Conservation (phyloP, 192 early-diverging fungal genomes). For the Coemansia asiatica region DNA sequence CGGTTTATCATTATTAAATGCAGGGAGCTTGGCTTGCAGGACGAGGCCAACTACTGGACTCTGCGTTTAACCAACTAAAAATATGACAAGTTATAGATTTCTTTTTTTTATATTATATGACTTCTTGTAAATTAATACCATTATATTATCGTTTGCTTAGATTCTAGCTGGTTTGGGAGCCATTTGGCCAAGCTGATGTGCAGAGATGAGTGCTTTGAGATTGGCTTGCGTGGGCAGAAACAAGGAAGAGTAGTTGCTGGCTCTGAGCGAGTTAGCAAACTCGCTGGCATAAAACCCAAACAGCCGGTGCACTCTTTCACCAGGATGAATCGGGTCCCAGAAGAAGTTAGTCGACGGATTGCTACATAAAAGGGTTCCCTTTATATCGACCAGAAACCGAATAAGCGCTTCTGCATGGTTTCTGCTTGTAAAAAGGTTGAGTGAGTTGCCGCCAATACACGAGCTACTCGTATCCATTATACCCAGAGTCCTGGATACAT, state of each 20-base stretch:
- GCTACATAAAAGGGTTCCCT: conserved; percentile 6
- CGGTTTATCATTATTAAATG: background rate
- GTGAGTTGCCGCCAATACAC: conserved; percentile 15
- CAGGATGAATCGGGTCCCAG: conserved; percentile 35
- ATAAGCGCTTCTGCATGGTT: background rate
- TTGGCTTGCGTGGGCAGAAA: background rate
- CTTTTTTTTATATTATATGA: background rate
- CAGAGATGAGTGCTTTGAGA: background rate
- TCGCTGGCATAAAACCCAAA: conserved; percentile 32
- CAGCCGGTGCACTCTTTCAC: conserved; percentile 24
- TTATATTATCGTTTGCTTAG: background rate
- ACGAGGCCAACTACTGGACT: background rate
- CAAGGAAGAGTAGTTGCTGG: background rate
- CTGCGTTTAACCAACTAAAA: background rate
- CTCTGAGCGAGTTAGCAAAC: background rate
- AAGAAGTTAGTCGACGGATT: conserved; percentile 13
- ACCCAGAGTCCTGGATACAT: conserved; percentile 5
- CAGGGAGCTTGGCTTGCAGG: background rate
- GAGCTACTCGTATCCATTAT: conserved; percentile 12
- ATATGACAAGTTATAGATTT: background rate
- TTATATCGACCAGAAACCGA: background rate
- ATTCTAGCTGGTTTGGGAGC: conserved; percentile 1
- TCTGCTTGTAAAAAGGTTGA: conserved; percentile 7
- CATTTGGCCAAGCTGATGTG: background rate
- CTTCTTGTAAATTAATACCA: background rate